Evolutionary conservation across 2,329 filamentous ascomycete genomes (phyloP).

Genomic region (Botrytis tulipae): DNA sequence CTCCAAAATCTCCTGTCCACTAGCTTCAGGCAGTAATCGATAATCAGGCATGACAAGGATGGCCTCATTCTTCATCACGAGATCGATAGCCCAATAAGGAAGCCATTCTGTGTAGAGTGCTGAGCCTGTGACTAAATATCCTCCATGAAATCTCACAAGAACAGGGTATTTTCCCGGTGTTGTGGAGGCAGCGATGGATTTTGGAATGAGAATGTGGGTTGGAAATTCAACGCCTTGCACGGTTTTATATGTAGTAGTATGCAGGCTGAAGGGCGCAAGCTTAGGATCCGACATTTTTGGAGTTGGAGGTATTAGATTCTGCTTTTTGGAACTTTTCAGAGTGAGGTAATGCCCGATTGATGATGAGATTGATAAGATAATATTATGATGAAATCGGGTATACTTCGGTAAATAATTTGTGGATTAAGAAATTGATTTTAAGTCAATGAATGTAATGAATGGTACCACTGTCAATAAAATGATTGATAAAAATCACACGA

Average conservation of each 20-base stretch:
- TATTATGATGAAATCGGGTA: neutral
- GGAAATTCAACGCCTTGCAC: neutral
- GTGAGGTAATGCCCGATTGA: neutral
- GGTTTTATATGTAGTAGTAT: neutral
- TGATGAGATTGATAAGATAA: neutral
- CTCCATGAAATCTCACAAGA: slow-evolving; percentile 23
- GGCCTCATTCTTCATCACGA: slow-evolving; percentile 31
- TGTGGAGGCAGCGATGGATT: slow-evolving; percentile 1
- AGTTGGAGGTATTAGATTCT: neutral
- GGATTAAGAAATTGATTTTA: neutral
- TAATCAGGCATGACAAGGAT: slow-evolving; percentile 50
- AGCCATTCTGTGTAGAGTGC: slow-evolving; percentile 11
- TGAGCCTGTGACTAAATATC: slow-evolving; percentile 1
- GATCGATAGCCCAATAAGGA: neutral
- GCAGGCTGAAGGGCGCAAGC: neutral
- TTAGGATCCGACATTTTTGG: slow-evolving; percentile 8
- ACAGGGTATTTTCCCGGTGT: slow-evolving; percentile 20
- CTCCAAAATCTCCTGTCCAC: slow-evolving; percentile 45
- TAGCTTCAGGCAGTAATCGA: slow-evolving; percentile 50
- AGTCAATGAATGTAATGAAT: neutral
- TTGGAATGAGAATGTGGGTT: slow-evolving; percentile 21
- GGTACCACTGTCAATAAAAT: neutral
- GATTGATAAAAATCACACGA: neutral
- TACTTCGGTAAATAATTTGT: neutral
- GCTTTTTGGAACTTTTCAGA: neutral